Conservation (phyloP, 495 filamentous ascomycete species). For the Daldinia caldariorum region DNA sequence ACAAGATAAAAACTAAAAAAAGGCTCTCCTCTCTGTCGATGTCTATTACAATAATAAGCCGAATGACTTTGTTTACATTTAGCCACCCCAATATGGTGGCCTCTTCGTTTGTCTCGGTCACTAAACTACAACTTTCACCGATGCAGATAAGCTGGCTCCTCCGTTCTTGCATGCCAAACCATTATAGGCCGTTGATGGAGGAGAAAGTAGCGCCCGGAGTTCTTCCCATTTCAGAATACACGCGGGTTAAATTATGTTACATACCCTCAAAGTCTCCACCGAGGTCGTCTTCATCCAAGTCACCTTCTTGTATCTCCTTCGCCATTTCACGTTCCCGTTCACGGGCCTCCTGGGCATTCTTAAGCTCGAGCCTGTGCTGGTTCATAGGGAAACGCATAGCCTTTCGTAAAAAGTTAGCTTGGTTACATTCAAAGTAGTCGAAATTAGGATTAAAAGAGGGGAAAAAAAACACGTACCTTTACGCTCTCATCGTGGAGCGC, state of each 20-base stretch:
- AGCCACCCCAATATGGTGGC: conserved; percentile 12
- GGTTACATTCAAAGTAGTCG: background rate
- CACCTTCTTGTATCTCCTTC: conserved; percentile 98
- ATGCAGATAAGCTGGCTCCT: conserved; percentile 15
- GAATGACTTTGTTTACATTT: conserved; percentile 38
- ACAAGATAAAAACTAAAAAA: conserved; percentile 15
- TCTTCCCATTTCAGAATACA: conserved; percentile 47
- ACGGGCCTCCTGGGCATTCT: conserved; percentile 96
- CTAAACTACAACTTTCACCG: conserved; percentile 35
- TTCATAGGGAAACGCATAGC: conserved; percentile 99
- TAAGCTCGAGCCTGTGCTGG: conserved; percentile 95
- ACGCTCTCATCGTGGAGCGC: conserved; percentile 96
- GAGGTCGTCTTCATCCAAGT: conserved; percentile 96
- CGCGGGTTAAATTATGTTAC: conserved; percentile 61
- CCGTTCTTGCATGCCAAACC: conserved; percentile 16
- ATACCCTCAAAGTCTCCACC: conserved; percentile 97
- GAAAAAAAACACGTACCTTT: conserved; percentile 69
- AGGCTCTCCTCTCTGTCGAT: conserved; percentile 21
- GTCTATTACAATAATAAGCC: conserved; percentile 43
- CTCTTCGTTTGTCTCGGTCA: conserved; percentile 25
- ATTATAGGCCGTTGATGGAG: conserved; percentile 16
- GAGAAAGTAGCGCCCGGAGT: conserved; percentile 22
- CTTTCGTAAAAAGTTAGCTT: conserved; percentile 55
- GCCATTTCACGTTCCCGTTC: conserved; percentile 96
- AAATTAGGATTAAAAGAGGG: background rate